phyloP scores from a whole-genome alignment of 2,329 filamentous ascomycete species.

The Cladosporium colombiae region DNA sequence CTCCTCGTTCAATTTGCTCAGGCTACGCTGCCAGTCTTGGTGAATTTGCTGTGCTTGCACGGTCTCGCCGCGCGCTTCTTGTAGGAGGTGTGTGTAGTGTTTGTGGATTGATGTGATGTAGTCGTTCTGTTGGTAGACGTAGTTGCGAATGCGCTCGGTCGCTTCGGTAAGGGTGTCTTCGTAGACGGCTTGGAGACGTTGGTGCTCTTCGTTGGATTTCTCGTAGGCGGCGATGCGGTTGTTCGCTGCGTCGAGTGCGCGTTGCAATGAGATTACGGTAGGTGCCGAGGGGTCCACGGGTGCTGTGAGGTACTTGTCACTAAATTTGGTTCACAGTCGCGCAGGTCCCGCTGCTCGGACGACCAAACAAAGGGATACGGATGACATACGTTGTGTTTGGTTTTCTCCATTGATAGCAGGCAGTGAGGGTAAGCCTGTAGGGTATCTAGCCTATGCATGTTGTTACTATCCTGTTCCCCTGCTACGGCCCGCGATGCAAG shows the following conservation, averaged over 20 bases:
- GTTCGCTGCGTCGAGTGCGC: conserved; percentile 31
- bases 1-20: conserved; percentile 46
- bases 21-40: conserved; percentile 51
- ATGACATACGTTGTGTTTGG: conserved; percentile 25
- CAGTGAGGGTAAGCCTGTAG: conserved; percentile 19
- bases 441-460: conserved; percentile 16
- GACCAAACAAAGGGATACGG: not conserved
- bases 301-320: conserved; percentile 22
- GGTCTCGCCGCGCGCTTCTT: conserved; percentile 45
- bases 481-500: conserved; percentile 4
- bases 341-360: not conserved
- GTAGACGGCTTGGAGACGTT: conserved; percentile 39
- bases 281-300: conserved; percentile 26
- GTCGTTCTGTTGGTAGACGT: conserved; percentile 44
- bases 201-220: conserved; percentile 29
- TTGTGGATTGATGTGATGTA: conserved; percentile 48
- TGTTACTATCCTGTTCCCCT: conserved; percentile 17
- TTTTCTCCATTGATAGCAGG: conserved; percentile 20
- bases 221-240: conserved; percentile 33
- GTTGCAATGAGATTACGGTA: conserved; percentile 34
- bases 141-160: conserved; percentile 36
- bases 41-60: conserved; percentile 51
- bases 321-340: not conserved
- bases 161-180: conserved; percentile 42
- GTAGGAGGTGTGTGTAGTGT: conserved; percentile 49